A percentile compares a stretch with the other conserved stretches of the same genome.
Evolutionary conservation across 2,329 filamentous ascomycete species (phyloP).

Genomic region (Phialocephala subalpina): DNA sequence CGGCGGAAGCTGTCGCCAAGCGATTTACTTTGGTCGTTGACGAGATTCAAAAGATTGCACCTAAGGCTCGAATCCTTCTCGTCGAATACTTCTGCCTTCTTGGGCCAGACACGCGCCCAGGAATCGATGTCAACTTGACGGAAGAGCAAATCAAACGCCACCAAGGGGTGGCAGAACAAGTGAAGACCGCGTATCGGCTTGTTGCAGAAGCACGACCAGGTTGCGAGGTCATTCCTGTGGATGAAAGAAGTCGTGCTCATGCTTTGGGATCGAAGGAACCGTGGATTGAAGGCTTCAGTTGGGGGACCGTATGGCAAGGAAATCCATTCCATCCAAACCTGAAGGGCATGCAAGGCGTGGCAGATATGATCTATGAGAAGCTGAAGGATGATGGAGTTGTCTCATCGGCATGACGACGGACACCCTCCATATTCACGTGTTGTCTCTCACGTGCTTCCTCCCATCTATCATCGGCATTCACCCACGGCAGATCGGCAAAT

Average conservation of each 20-base stretch:
- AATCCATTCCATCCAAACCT: constrained; percentile 22
- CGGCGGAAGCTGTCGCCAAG: constrained; percentile 1
- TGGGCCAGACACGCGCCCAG: constrained; percentile 3
- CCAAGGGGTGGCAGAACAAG: constrained; percentile 11
- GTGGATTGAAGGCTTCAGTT: constrained; percentile 20
- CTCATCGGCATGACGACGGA: background rate
- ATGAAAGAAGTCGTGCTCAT: constrained; percentile 13
- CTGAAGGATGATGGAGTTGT: constrained; percentile 4
- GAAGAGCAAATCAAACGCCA: constrained; percentile 4
- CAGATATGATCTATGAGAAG: constrained; percentile 18
- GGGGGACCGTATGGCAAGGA: constrained; percentile 6
- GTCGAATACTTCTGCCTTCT: constrained; percentile 21
- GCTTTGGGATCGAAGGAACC: constrained; percentile 15
- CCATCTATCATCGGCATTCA: background rate
- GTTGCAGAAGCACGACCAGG: constrained; percentile 14
- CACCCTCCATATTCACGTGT: background rate
- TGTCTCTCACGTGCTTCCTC: background rate
- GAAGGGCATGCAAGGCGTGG: constrained; percentile 23
- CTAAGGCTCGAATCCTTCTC: constrained; percentile 15
- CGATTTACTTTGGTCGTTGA: constrained; percentile 16
- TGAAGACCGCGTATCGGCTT: constrained; percentile 5
- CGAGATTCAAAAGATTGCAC: constrained; percentile 6
- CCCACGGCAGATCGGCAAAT: background rate
- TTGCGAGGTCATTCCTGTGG: constrained; percentile 10
- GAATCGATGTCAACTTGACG: constrained; percentile 11